phyloP scores from a whole-genome alignment of 2,329 filamentous ascomycete genomes.

The Aspergillus eucalypticola region DNA sequence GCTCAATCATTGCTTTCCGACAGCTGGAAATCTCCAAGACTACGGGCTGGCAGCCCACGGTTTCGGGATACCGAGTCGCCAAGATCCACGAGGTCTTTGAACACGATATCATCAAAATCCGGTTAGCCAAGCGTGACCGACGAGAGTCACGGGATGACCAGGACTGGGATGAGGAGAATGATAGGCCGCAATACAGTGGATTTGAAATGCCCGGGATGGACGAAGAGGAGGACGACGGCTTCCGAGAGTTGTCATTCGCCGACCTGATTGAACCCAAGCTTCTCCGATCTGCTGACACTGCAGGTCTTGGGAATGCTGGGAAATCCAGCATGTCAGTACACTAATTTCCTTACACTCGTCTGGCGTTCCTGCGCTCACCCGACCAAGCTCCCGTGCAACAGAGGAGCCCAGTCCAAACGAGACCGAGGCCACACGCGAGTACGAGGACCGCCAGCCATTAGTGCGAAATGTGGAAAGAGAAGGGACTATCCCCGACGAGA shows the following conservation, averaged over 20 bases:
- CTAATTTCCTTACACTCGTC: slow-evolving; percentile 28
- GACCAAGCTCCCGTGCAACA: slow-evolving; percentile 31
- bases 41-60: slow-evolving; percentile 49
- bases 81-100: slow-evolving; percentile 60
- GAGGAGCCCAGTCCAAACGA: slow-evolving; percentile 19
- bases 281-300: slow-evolving; percentile 49
- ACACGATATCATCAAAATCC: slow-evolving; percentile 58
- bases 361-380: slow-evolving; percentile 31
- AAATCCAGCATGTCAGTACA: slow-evolving; percentile 43
- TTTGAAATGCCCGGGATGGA: slow-evolving; percentile 73
- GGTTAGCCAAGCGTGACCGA: slow-evolving; percentile 70
- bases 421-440: neutral
- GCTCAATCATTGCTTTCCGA: slow-evolving; percentile 49
- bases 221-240: slow-evolving; percentile 60
- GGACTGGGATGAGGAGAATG: slow-evolving; percentile 58
- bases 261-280: slow-evolving; percentile 71
- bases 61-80: slow-evolving; percentile 64
- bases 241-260: slow-evolving; percentile 59
- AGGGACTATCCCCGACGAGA: neutral
- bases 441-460: slow-evolving; percentile 6
- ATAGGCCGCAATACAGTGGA: slow-evolving; percentile 71
- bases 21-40: slow-evolving; percentile 49
- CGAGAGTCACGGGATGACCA: slow-evolving; percentile 52
- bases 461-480: neutral
- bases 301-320: slow-evolving; percentile 28